phyloP scores from a whole-genome alignment of 148 eudicot species.

The Oxyria digyna region DNA sequence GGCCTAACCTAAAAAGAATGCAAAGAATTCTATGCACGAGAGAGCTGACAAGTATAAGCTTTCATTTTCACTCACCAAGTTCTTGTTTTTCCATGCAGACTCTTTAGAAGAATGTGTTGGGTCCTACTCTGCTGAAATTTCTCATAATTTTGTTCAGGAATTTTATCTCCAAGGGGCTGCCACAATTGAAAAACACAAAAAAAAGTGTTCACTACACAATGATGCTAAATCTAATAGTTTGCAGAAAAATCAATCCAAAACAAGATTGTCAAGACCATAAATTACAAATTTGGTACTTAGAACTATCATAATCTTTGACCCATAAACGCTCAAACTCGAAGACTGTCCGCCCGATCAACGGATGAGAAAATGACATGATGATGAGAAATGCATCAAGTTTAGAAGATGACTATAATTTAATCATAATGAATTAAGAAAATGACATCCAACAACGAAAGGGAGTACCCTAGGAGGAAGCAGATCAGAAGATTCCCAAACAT shows the following conservation, averaged over 20 bases:
- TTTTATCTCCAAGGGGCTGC: neutral
- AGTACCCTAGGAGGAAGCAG: slow-evolving; percentile 4
- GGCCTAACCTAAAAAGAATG: too few relatives aligned
- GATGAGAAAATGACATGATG: neutral
- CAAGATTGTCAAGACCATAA: neutral
- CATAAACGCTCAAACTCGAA: neutral
- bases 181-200: neutral
- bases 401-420: neutral
- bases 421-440: neutral
- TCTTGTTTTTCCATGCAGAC: neutral
- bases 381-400: neutral
- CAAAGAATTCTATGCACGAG: neutral
- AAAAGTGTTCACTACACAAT: neutral
- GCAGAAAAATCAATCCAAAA: neutral
- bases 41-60: neutral
- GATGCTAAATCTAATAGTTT: neutral
- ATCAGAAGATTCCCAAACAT: slow-evolving; percentile 2
- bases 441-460: neutral
- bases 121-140: slow-evolving; percentile 5
- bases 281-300: neutral
- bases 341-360: neutral
- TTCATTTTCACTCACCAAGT: neutral
- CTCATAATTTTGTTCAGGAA: neutral
- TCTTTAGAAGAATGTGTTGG: neutral
- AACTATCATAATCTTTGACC: neutral